These are phyloP conservation scores for Nidula microcarpa DNA, from an alignment of 768 basidiomycete genomes.

Conservation along the genomic window DNA sequence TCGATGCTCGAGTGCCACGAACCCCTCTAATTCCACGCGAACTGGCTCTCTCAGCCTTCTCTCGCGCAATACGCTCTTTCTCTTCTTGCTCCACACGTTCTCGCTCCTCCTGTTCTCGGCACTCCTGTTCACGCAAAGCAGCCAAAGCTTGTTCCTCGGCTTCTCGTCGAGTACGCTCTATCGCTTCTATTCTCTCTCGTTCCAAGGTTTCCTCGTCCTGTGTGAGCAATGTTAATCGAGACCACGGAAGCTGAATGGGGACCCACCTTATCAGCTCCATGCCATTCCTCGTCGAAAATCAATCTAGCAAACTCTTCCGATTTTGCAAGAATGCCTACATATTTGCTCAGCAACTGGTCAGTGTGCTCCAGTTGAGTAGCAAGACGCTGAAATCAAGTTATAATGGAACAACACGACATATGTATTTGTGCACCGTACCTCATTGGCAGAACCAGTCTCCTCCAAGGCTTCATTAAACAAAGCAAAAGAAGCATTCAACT, in stretches of 20 bases:
- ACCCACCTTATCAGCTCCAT: slow-evolving; percentile 67
- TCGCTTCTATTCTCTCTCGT: slow-evolving; percentile 42
- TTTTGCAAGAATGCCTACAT: slow-evolving; percentile 63
- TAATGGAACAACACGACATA: not conserved
- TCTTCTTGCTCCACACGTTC: slow-evolving; percentile 44
- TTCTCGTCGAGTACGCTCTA: slow-evolving; percentile 32
- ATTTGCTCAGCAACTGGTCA: slow-evolving; percentile 71
- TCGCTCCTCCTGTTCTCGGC: slow-evolving; percentile 37
- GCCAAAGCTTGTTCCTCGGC: slow-evolving; percentile 27
- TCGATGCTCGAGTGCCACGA: slow-evolving; percentile 66
- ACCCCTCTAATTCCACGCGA: slow-evolving; percentile 64
- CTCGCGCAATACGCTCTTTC: slow-evolving; percentile 39
- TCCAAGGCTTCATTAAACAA: slow-evolving; percentile 65
- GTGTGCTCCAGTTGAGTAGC: slow-evolving; percentile 68
- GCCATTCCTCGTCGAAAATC: slow-evolving; percentile 76
- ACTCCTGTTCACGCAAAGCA: slow-evolving; percentile 25
- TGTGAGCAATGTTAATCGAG: not conserved
- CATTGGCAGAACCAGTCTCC: slow-evolving; percentile 63
- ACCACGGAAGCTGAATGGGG: not conserved
- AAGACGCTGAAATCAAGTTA: slow-evolving; percentile 42
- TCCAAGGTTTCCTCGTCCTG: slow-evolving; percentile 52
- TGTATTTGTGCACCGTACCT: slow-evolving; percentile 39
- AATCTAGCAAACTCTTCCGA: slow-evolving; percentile 67
- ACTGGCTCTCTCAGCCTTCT: slow-evolving; percentile 35
- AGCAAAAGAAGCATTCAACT: slow-evolving; percentile 69